Conservation (phyloP, 495 filamentous ascomycete species). For the Aspergillus cavernicola region DNA sequence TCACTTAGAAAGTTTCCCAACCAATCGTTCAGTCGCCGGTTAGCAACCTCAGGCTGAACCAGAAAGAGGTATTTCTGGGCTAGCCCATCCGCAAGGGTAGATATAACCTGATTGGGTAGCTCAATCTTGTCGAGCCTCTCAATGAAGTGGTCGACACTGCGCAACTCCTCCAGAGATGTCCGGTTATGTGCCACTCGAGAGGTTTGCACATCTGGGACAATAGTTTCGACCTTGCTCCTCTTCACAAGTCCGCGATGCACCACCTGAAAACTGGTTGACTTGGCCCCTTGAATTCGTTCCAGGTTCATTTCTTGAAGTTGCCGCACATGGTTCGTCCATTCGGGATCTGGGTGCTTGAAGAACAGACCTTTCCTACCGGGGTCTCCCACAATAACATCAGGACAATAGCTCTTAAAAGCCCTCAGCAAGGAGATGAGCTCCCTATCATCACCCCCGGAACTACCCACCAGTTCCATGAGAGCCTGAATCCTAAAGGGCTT, state of each 20-base stretch:
- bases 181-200: conserved; percentile 52
- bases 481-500: conserved; percentile 79
- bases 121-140: conserved; percentile 75
- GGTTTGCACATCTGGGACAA: conserved; percentile 70
- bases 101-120: conserved; percentile 75
- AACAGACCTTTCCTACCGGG: conserved; percentile 35
- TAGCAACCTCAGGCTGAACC: conserved; percentile 53
- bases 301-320: conserved; percentile 59
- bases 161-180: conserved; percentile 71
- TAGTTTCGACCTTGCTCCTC: conserved; percentile 42
- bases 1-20: conserved; percentile 58
- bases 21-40: conserved; percentile 63
- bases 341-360: conserved; percentile 67
- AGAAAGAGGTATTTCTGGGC: conserved; percentile 73
- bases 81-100: conserved; percentile 69
- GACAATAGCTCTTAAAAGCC: conserved; percentile 86
- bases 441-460: conserved; percentile 58
- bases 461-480: conserved; percentile 57
- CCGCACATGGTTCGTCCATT: conserved; percentile 69
- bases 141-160: conserved; percentile 67
- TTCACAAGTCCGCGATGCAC: conserved; percentile 42
- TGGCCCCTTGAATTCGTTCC: conserved; percentile 25
- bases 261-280: conserved; percentile 41
- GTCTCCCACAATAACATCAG: conserved; percentile 78
- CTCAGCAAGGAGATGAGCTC: conserved; percentile 72